Percentiles rank a stretch among this genome's conserved stretches.
Evolutionary conservation across 192 early-diverging fungal genomes (phyloP).

Genomic region (Dissophora ornata): DNA sequence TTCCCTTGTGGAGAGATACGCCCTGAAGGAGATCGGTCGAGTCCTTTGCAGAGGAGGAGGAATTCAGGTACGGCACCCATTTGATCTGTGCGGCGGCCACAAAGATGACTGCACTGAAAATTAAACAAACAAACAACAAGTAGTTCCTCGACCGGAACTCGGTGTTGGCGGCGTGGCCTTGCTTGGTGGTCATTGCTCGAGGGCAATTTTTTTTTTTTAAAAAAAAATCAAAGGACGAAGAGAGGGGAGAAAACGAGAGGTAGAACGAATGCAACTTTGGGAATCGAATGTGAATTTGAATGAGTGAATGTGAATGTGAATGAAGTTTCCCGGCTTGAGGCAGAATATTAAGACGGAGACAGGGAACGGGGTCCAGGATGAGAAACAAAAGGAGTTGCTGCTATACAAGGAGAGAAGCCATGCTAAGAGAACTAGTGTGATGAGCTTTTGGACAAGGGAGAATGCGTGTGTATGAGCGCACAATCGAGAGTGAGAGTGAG

Average conservation of each 20-base stretch:
- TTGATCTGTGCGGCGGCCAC: constrained; percentile 34
- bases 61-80: constrained; percentile 40
- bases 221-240: not conserved
- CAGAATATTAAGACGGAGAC: no score
- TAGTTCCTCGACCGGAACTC: constrained; percentile 17
- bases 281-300: not conserved
- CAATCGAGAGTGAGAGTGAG: no score
- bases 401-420: no score
- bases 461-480: not conserved
- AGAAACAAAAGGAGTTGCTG: no score
- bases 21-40: not conserved
- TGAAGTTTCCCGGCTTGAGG: no score
- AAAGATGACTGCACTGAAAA: constrained; percentile 25
- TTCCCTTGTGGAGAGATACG: not conserved
- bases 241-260: not conserved
- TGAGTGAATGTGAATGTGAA: not conserved
- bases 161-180: not conserved
- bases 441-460: not conserved
- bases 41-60: constrained; percentile 3
- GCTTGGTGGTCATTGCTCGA: constrained; percentile 7
- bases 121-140: constrained; percentile 16
- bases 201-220: no score
- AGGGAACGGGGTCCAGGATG: not conserved
- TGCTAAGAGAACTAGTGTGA: not conserved
- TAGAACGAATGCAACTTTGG: not conserved